Evolutionary conservation across 352 stramenopile genomes (phyloP), one percentile per base, ranked within the genome.

Genomic region (Phytophthora pluvialis): DNA sequence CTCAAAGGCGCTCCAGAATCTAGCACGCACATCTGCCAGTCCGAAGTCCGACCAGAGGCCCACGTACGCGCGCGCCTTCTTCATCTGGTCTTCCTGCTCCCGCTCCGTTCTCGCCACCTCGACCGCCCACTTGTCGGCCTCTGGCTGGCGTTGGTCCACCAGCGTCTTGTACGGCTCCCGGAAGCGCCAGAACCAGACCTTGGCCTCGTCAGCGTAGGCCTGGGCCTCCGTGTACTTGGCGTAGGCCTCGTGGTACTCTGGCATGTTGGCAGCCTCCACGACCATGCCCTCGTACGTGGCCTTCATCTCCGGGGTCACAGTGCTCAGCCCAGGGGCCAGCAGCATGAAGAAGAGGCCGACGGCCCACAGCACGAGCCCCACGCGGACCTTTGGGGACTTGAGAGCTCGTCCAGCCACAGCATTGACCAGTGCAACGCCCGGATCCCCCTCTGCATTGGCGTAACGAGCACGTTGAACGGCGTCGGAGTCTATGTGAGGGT

Each of bases 121-220:
- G 11, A 56, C 57, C 32, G 81, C 78, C 74, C 80, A 90, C 59
- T 81, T 82, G 74, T 91, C 75, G 1, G 81, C 86, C 7, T 80
- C 52, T 6, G 57, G 56, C 57, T 94, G 83, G 0, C 80, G 83
- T 45, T 87, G 63, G 36, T 76, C 56, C 42, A 94, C 84, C 29
- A 83, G 51, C 21, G 67, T 67, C 45, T 73, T 78, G 71, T 89
- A 89, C n/a, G 86, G 85, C 59, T 93, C 85, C 13, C 87, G 83
- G 57, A 93, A 87, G 8, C 86, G 83, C 86, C 86, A 94, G 70
- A 96, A 94, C 86, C 86, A 96, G 15, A 94, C 88, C 60, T 93
- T 93, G 36, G 81, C 83, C 38, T 92, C 80, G 31, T 93, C 73
- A 18, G 81, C 71, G 48, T 84, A 75, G 7, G 72, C 53, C 42